Base-by-base conservation (phyloP, 1,139 yeast genomes). In the Sugiyamaella sp. region DNA sequence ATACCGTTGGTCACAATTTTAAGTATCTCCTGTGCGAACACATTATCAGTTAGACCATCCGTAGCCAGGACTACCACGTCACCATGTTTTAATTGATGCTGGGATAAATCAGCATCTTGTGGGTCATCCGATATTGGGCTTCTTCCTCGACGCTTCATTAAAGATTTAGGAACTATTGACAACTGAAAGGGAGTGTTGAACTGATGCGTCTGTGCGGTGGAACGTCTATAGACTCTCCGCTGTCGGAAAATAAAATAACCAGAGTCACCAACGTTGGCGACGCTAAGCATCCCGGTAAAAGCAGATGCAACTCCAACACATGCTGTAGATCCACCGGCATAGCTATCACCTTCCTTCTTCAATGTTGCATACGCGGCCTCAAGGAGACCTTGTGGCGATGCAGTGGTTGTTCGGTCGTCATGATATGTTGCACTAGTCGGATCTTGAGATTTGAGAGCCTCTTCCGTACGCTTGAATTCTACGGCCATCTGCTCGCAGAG, bases 241-340 rank as follows among this genome's bases (percentile, higher is more conserved):
- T 82, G 76, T 59, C 96, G 76, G 69, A 90, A 88, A 8, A 91
- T 81, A 22, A 96, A 91, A 70, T 90, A 89, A 85, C 97, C 95
- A 1, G 97, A 90, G 68, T 93, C 99, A 5, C 99, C 99, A 53
- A 93, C 73, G 65, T 91, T 93, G 2, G 95, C 86, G 0, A 89
- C 85, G 43, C 75, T 73, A 35, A 93, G 69, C 35, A 71, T 70
- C 6, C 82, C 83, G 16, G 78, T 69, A 25, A 74, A 76, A 1
- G 82, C 75, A 14, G 82, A 74, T 46, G 89, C 80, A 4, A 86
- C 78, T 1, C 97, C 98, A 49, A 88, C 79, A 64, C 96, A 89
- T 1, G 95, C 91, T 0, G 99, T 93, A 1, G 98, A 89, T n/a
- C 97, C 95, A 3, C 99, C 99, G 38, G 91, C 95, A 67, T 84